These are phyloP conservation scores for Leccinum sublutescens DNA, from an alignment of 768 basidiomycete species.

Conservation along the genomic window DNA sequence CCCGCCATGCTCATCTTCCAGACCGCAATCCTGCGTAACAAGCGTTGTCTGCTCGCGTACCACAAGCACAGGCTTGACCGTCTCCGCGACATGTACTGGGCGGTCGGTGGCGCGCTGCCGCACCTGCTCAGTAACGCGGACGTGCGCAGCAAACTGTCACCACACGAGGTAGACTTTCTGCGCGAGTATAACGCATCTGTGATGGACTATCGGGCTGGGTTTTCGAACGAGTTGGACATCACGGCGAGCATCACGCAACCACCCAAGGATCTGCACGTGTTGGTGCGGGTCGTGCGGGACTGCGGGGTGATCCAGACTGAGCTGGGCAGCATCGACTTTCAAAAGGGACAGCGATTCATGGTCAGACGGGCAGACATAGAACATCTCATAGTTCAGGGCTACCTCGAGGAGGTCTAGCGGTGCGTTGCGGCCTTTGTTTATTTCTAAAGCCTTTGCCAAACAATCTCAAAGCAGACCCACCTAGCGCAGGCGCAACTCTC, in stretches of 20 bases:
- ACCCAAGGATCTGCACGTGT: slow-evolving; percentile 86
- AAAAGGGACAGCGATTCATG: slow-evolving; percentile 87
- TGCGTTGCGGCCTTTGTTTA: slow-evolving; percentile 19
- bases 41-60: slow-evolving; percentile 94
- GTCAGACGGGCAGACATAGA: slow-evolving; percentile 88
- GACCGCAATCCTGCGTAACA: slow-evolving; percentile 88
- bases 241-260: slow-evolving; percentile 79
- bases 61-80: slow-evolving; percentile 83
- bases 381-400: slow-evolving; percentile 91
- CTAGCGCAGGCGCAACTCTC: background rate
- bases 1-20: slow-evolving; percentile 78
- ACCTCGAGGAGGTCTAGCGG: slow-evolving; percentile 76
- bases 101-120: slow-evolving; percentile 80
- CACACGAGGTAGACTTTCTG: slow-evolving; percentile 82
- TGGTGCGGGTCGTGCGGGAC: slow-evolving; percentile 83
- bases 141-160: slow-evolving; percentile 69
- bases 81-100: slow-evolving; percentile 88
- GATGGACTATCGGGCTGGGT: slow-evolving; percentile 82
- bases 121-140: slow-evolving; percentile 71
- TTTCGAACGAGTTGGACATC: slow-evolving; percentile 85
- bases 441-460: slow-evolving; percentile 26
- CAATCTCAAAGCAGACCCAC: slow-evolving; percentile 6
- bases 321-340: slow-evolving; percentile 86
- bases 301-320: slow-evolving; percentile 93
- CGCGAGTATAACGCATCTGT: slow-evolving; percentile 76